phyloP scores from a whole-genome alignment of 148 eudicot species.

The Amaranthus palmeri region DNA sequence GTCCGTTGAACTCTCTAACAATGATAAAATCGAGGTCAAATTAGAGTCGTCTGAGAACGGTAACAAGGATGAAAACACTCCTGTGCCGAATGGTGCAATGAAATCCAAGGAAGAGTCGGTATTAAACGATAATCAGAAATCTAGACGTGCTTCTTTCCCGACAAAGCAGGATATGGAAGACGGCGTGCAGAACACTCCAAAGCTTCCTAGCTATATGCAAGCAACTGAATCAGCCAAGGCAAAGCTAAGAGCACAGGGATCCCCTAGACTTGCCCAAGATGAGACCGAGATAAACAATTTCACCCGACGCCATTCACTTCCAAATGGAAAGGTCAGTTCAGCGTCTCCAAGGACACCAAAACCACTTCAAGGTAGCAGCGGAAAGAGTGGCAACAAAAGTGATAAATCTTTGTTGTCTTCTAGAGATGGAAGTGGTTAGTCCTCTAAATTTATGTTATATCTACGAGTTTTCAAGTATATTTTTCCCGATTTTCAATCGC shows the following conservation, averaged over 20 bases:
- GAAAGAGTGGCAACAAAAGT: conserved; percentile 40
- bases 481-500: not conserved
- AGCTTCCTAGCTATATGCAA: conserved; percentile 55
- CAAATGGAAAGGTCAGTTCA: conserved; percentile 40
- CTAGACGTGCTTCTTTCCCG: conserved; percentile 45
- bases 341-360: conserved; percentile 48
- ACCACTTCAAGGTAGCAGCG: conserved; percentile 36
- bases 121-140: conserved; percentile 33
- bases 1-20: conserved; percentile 21
- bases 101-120: conserved; percentile 29
- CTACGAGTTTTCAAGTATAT: not conserved
- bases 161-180: conserved; percentile 46
- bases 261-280: conserved; percentile 42
- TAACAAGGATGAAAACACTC: conserved; percentile 30
- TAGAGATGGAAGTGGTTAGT: conserved; percentile 47
- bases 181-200: conserved; percentile 37
- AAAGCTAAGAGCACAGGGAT: conserved; percentile 49
- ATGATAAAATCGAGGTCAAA: conserved; percentile 28
- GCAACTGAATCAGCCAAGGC: conserved; percentile 60
- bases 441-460: not conserved
- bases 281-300: conserved; percentile 36
- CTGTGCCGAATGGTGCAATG: conserved; percentile 31
- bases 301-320: conserved; percentile 45
- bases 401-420: conserved; percentile 44
- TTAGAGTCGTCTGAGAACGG: conserved; percentile 24